Base-by-base conservation (phyloP, 1,284 basidiomycete species). In the Trichosporon coremiiforme region DNA sequence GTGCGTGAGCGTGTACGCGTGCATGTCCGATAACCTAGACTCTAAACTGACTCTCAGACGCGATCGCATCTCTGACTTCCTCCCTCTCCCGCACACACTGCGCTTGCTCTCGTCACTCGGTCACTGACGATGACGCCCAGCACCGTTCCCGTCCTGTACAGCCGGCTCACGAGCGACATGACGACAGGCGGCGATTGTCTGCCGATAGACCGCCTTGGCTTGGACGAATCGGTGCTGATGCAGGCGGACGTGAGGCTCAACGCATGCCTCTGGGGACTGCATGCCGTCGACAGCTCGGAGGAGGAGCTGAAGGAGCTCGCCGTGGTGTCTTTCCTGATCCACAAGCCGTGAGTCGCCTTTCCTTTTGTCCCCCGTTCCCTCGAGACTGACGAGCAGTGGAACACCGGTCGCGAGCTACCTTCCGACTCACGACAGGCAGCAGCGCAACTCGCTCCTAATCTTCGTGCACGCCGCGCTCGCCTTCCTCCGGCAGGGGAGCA, bases 261-360 rank as follows among this genome's bases (percentile, higher is more conserved):
- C 47, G 4, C 47, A 5, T 6, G 47, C n/a, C 47, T 53, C 15
- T 53, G 47, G 47, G 47, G 20, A 9, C 47, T 53, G 47, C 17
- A 22, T 15, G 47, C 47, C 3, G 47, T 53, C 3, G 47, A 53
- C 47, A 53, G 47, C 47, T 53, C 47, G 20, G 47, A 20, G 47
- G 47, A 53, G 20, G 47, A 53, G 47, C 47, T 53, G n/a, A 53
- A 53, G n/a, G 47, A 53, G 47, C 47, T 53, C n/a, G n/a, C 47
- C 10, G 47, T 53, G 6, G 47, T 53, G 20, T 53, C 47, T 9
- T 53, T 53, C 20, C 47, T 53, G n/a, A 53, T 53, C 47, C 47
- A 22, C n/a, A 53, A 22, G 47, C 47, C 47, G 47, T 53, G 20
- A 53, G 47, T 22, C 8, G n/a, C 2, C n/a, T 15, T 7, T n/a